A percentile compares a stretch with the other conserved stretches of the same genome.
Conservation (phyloP, 345 rosid genomes). For the Dimocarpus longan region DNA sequence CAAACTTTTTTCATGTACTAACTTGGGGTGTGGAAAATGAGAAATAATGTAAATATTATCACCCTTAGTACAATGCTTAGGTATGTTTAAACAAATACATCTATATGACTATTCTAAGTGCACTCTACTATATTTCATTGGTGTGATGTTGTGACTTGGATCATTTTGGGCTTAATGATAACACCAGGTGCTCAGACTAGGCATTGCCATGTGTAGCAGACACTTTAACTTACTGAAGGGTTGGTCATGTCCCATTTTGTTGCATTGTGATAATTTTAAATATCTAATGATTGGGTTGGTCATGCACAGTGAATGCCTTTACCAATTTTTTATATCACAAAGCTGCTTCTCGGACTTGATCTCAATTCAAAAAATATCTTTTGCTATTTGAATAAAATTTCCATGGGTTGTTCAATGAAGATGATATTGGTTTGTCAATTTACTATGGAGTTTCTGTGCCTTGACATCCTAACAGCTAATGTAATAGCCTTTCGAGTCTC, state of each 20-base stretch:
- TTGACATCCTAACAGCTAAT: background rate
- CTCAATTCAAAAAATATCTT: background rate
- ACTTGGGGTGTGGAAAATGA: background rate
- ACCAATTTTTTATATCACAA: background rate
- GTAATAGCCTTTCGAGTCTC: background rate
- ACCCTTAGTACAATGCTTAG: background rate
- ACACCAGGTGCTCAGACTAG: background rate
- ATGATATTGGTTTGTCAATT: background rate
- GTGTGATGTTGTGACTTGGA: background rate
- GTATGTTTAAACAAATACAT: background rate
- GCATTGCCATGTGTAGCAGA: background rate
- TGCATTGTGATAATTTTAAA: background rate
- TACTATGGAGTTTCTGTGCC: background rate
- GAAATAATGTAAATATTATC: background rate
- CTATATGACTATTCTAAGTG: background rate
- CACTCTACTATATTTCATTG: background rate
- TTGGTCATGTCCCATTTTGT: background rate
- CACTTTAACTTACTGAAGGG: background rate
- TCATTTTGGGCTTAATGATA: background rate
- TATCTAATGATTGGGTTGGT: background rate
- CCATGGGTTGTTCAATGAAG: background rate
- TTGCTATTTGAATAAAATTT: background rate
- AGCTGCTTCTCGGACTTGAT: constrained; percentile 1
- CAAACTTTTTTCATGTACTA: background rate
- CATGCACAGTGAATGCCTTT: background rate